Base-by-base conservation (phyloP, 768 basidiomycete genomes). In the Calvatia gigantea region DNA sequence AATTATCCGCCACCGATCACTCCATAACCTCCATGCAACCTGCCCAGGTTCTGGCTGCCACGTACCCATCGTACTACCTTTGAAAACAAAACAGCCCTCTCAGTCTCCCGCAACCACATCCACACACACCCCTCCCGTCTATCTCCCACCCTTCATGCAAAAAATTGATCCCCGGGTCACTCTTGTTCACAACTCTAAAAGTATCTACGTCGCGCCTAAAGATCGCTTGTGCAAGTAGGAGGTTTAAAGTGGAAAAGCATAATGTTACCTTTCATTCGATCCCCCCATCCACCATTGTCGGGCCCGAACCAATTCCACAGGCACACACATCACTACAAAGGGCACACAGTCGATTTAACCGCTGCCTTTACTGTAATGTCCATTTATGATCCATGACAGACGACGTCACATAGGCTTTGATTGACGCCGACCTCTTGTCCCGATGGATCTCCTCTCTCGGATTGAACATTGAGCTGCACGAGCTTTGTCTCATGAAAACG, bases 291-390 rank as follows among this genome's bases (percentile, higher is more conserved):
- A 4, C 28, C 6, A 7, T 32, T 28, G 12, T 29, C 51, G 51
- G 51, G 4, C 39, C 51, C 51, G 51, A 52, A 52, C 51, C 51
- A 42, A 44, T 43, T 19, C 39, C 51, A 42, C 51, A 53, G 51
- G 39, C 29, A 53, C 31, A 33, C 51, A 14, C n/a, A 42, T 6
- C 35, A 29, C n/a, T 33, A 53, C 51, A 53, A 43, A 33, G 19
- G 14, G 33, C 39, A 3, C 29, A 41, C 28, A 12, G 19, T 27
- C 25, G 21, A 25, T 15, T n/a, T 8, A 29, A 42, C 37, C 17
- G 11, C 50, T 53, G 14, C 41, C 42, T 53, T 33, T 53, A 42
- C 21, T 37, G 28, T 48, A 42, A 42, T 37, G 28, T 48, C 46
- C 32, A 6, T 11, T 21, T 19, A 19, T 17, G 50, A 51, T 41